phyloP scores from a whole-genome alignment of 2,329 filamentous ascomycete genomes.

The Eutypa lata region DNA sequence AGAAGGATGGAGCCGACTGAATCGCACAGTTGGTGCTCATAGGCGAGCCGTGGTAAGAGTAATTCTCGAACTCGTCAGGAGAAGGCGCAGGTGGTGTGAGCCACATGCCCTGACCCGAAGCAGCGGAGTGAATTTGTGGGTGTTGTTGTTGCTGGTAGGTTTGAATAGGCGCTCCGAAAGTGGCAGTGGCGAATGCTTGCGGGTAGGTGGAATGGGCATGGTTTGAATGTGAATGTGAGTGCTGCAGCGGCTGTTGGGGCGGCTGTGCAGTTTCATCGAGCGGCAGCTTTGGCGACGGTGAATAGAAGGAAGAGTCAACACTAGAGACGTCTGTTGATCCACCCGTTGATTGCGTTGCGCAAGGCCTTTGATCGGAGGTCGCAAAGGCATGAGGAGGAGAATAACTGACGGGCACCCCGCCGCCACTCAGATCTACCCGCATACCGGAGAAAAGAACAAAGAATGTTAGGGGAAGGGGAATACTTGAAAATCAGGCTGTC shows the following conservation, averaged over 20 bases:
- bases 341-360: slow-evolving; percentile 21
- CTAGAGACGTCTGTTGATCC: slow-evolving; percentile 6
- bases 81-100: slow-evolving; percentile 34
- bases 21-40: slow-evolving; percentile 10
- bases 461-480: not conserved
- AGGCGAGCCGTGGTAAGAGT: slow-evolving; percentile 33
- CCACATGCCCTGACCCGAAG: slow-evolving; percentile 25
- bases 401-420: slow-evolving; percentile 22
- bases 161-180: slow-evolving; percentile 11
- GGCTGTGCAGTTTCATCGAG: slow-evolving; percentile 12
- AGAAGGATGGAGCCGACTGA: slow-evolving; percentile 5
- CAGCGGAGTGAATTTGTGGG: slow-evolving; percentile 17
- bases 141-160: slow-evolving; percentile 10
- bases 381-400: slow-evolving; percentile 10
- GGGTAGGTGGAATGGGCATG: slow-evolving; percentile 1
- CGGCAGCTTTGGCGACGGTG: slow-evolving; percentile 15
- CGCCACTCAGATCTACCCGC: slow-evolving; percentile 14
- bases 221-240: not conserved
- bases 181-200: slow-evolving; percentile 1
- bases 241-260: slow-evolving; percentile 7
- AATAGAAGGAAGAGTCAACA: slow-evolving; percentile 10
- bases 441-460: slow-evolving; percentile 13
- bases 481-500: not conserved
- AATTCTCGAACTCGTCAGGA: slow-evolving; percentile 35
- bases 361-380: slow-evolving; percentile 11